phyloP scores from a whole-genome alignment of 2,329 filamentous ascomycete species.

The Cercospora brassicicola region DNA sequence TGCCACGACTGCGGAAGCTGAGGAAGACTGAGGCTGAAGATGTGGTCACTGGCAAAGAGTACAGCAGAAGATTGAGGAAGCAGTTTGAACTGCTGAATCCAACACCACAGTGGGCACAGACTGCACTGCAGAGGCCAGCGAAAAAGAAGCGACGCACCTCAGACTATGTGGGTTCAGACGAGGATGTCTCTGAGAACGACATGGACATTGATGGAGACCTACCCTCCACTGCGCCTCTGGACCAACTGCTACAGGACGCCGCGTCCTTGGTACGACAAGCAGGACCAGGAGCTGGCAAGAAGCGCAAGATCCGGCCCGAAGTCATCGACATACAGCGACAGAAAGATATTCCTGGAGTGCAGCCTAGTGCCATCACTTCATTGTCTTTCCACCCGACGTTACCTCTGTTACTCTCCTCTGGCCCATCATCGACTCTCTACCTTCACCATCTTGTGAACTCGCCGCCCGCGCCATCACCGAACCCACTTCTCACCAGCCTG shows the following conservation, averaged over 20 bases:
- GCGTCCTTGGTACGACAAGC: conserved; percentile 60
- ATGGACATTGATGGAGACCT: conserved; percentile 58
- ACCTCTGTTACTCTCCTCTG: conserved; percentile 85
- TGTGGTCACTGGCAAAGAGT: conserved; percentile 80
- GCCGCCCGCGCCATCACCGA: conserved; percentile 69
- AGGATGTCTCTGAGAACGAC: conserved; percentile 48
- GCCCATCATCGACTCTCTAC: conserved; percentile 78
- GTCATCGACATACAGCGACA: conserved; percentile 86
- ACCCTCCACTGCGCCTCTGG: conserved; percentile 72
- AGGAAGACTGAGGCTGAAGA: conserved; percentile 80
- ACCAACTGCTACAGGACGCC: conserved; percentile 74
- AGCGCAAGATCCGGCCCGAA: conserved; percentile 77
- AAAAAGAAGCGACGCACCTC: conserved; percentile 52
- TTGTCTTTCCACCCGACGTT: conserved; percentile 87
- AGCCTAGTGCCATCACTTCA: conserved; percentile 74
- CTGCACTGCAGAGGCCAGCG: conserved; percentile 44
- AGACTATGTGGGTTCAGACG: conserved; percentile 41
- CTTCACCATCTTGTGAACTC: conserved; percentile 82
- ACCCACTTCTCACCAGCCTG: conserved; percentile 86
- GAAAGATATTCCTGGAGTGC: conserved; percentile 77
- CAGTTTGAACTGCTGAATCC: conserved; percentile 66
- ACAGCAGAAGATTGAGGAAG: conserved; percentile 73
- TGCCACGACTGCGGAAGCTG: conserved; percentile 77
- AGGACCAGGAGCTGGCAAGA: conserved; percentile 53
- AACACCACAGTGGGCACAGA: conserved; percentile 60